Conservation (phyloP, 1,284 basidiomycete species). For the Marasmius sp. region DNA sequence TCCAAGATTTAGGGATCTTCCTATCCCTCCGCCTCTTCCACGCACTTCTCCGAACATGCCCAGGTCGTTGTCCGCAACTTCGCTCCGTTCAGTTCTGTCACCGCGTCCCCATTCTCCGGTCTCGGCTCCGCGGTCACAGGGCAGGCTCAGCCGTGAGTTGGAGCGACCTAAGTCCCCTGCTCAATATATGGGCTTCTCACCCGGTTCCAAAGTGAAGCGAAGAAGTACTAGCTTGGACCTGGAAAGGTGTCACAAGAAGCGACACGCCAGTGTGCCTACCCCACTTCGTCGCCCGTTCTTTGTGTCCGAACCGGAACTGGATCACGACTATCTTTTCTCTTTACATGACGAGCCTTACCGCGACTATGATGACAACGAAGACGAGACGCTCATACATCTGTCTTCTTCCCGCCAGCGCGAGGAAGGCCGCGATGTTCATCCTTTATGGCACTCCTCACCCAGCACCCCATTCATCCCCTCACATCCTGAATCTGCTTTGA, state of each 20-base stretch:
- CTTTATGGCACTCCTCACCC: neutral
- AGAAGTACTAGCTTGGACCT: slow-evolving; percentile 7
- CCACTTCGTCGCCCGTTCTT: slow-evolving; percentile 7
- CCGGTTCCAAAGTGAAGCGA: slow-evolving; percentile 7
- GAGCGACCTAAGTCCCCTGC: slow-evolving; percentile 14
- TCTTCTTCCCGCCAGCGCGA: neutral
- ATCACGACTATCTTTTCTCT: neutral
- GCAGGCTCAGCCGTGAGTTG: slow-evolving; percentile 1
- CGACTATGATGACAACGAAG: slow-evolving; percentile 2
- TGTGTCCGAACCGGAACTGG: slow-evolving; percentile 11
- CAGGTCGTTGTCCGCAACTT: neutral
- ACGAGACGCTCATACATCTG: neutral
- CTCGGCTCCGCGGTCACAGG: neutral
- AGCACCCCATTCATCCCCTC: slow-evolving; percentile 2
- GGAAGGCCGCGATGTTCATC: neutral
- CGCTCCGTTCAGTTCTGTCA: neutral
- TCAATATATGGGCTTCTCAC: slow-evolving; percentile 11
- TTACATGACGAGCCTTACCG: neutral
- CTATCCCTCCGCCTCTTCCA: slow-evolving; percentile 12
- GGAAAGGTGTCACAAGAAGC: neutral
- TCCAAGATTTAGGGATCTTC: slow-evolving; percentile 9
- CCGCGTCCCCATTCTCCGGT: neutral
- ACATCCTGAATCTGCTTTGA: neutral
- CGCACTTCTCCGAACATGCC: neutral
- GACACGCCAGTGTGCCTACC: neutral